phyloP scores from a whole-genome alignment of 2,329 filamentous ascomycete genomes.

The Colletotrichum chrysophilum region DNA sequence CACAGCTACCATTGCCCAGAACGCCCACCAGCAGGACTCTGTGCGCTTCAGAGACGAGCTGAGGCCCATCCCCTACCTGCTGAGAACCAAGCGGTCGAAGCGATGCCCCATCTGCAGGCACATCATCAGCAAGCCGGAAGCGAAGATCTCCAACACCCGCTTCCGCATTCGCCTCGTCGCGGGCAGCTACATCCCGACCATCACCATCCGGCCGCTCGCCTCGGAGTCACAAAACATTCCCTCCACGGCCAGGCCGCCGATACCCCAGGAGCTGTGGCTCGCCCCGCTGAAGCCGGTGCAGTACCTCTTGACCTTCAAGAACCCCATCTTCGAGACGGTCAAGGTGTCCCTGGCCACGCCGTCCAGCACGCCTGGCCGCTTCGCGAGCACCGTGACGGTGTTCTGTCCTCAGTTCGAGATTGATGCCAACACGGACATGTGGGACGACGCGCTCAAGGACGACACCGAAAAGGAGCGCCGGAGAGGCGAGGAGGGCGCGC shows the following conservation, averaged over 20 bases:
- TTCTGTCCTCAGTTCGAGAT: conserved; percentile 94
- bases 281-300: conserved; percentile 71
- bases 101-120: conserved; percentile 92
- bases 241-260: conserved; percentile 27
- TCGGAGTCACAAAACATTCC: conserved; percentile 31
- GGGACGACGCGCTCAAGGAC: conserved; percentile 83
- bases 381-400: conserved; percentile 83
- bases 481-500: conserved; percentile 44
- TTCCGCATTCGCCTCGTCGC: conserved; percentile 94
- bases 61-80: conserved; percentile 79
- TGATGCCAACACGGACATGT: conserved; percentile 86
- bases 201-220: conserved; percentile 72
- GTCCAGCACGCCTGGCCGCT: conserved; percentile 75
- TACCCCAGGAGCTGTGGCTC: conserved; percentile 45
- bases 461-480: conserved; percentile 40
- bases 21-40: conserved; percentile 53
- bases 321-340: conserved; percentile 91
- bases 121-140: conserved; percentile 93
- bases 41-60: conserved; percentile 75
- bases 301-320: conserved; percentile 88
- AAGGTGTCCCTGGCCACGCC: conserved; percentile 89
- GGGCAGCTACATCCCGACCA: conserved; percentile 83
- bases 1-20: conserved; percentile 58
- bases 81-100: conserved; percentile 92
- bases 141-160: conserved; percentile 85